Base-by-base conservation (phyloP, 108 stramenopile genomes). In the Cyclotella atomus region DNA sequence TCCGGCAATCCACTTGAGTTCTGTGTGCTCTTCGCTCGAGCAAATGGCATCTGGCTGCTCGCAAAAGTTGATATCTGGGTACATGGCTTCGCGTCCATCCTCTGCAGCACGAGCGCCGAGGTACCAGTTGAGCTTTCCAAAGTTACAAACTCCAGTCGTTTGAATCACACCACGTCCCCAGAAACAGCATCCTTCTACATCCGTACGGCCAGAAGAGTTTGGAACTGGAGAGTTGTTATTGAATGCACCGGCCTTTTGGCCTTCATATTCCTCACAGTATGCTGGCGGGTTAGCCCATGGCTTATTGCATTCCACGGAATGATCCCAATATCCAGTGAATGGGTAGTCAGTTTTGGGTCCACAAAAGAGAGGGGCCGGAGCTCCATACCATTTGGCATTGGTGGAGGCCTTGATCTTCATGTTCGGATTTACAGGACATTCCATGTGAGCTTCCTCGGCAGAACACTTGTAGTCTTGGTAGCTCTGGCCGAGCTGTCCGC, bases 401-500 rank as follows among this genome's bases (percentile, higher is more conserved):
- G n/a, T n/a, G n/a, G n/a, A n/a, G n/a, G n/a, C n/a, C n/a, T n/a
- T n/a, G n/a, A n/a, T n/a, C n/a, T n/a, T n/a, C n/a, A n/a, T n/a
- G n/a, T n/a, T n/a, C n/a, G n/a, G n/a, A n/a, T n/a, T n/a, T n/a
- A n/a, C n/a, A n/a, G n/a, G n/a, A n/a, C n/a, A n/a, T n/a, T n/a
- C n/a, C n/a, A n/a, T n/a, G n/a, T n/a, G n/a, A n/a, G n/a, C n/a
- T n/a, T n/a, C n/a, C n/a, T 73, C 71, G 54, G 67, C 33, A 57
- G 67, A 10, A 72, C 72, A 59, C 67, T 72, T 6, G 78, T 79
- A n/a, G n/a, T n/a, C n/a, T n/a, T n/a, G n/a, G n/a, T n/a, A n/a
- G n/a, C n/a, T n/a, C n/a, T n/a, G n/a, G 14, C 71, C 70, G 7
- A 73, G 65, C 43, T 79, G 78, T 3, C 78, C 78, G 38, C 71